Conservation (phyloP, 2,329 filamentous ascomycete species). For the Botrytis deweyae region DNA sequence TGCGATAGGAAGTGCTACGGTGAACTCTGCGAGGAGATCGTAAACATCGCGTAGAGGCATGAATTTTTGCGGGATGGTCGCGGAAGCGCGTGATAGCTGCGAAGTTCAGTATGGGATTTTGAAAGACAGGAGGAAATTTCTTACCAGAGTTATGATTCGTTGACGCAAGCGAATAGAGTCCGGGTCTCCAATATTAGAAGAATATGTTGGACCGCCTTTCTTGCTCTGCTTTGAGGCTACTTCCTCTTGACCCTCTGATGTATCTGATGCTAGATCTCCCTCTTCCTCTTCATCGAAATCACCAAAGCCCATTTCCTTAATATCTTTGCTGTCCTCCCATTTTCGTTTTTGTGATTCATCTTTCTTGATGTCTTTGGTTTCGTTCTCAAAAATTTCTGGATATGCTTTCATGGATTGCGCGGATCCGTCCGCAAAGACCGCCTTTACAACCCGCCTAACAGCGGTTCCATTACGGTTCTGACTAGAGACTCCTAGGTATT, state of each 20-base stretch:
- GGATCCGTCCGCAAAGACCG: slow-evolving; percentile 65
- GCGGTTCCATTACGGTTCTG: not conserved
- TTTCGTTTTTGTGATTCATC: slow-evolving; percentile 51
- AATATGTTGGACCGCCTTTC: slow-evolving; percentile 3
- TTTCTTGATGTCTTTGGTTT: slow-evolving; percentile 51
- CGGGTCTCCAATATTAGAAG: slow-evolving; percentile 33
- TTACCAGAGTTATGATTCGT: slow-evolving; percentile 35
- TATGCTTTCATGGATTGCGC: slow-evolving; percentile 55
- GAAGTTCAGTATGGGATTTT: not conserved
- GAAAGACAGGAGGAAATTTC: slow-evolving; percentile 5
- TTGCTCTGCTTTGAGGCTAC: not conserved
- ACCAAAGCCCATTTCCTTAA: slow-evolving; percentile 43
- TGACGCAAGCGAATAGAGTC: slow-evolving; percentile 38
- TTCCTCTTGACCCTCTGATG: slow-evolving; percentile 11
- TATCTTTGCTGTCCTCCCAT: slow-evolving; percentile 38
- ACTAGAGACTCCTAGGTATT: slow-evolving; percentile 45
- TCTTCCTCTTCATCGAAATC: slow-evolving; percentile 47
- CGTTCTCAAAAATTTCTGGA: slow-evolving; percentile 65
- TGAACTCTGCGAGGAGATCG: slow-evolving; percentile 46
- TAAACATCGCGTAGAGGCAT: slow-evolving; percentile 49
- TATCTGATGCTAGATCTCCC: slow-evolving; percentile 13
- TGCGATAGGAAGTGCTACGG: slow-evolving; percentile 38
- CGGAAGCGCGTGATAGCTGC: slow-evolving; percentile 38
- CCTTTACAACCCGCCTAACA: slow-evolving; percentile 55
- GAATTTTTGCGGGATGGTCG: slow-evolving; percentile 48